Evolutionary conservation across 139 green algal species (phyloP).

Genomic region (Coelastrella sp.): DNA sequence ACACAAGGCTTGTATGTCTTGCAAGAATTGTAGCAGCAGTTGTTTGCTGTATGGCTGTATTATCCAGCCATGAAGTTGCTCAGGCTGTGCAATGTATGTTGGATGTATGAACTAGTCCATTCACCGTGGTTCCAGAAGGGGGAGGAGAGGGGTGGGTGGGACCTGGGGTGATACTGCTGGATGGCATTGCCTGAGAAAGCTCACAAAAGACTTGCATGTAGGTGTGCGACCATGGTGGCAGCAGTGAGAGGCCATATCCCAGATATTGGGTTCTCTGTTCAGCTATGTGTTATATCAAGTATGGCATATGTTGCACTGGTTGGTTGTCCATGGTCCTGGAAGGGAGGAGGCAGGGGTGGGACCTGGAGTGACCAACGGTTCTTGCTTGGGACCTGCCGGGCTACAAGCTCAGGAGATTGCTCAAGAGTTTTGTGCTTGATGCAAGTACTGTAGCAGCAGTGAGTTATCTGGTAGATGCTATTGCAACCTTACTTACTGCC

Average conservation of each 20-base stretch:
- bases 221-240: background rate
- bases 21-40: too few species aligned
- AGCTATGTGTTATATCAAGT: too few species aligned
- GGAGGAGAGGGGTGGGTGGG: background rate
- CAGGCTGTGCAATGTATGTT: too few species aligned
- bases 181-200: conserved; percentile 21
- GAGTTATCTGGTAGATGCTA: background rate
- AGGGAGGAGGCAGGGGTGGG: conserved; percentile 5
- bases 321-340: conserved; percentile 23
- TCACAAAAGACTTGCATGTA: conserved; percentile 22
- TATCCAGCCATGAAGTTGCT: too few species aligned
- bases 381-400: conserved; percentile 18
- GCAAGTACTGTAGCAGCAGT: conserved; percentile 13
- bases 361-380: background rate
- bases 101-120: too few species aligned
- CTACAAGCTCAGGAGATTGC: background rate
- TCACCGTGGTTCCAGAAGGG: too few species aligned
- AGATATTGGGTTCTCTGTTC: too few species aligned
- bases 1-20: too few species aligned
- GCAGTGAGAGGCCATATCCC: background rate
- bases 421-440: conserved; percentile 13
- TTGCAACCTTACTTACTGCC: too few species aligned
- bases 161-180: background rate
- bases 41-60: too few species aligned
- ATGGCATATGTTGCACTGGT: conserved; percentile 36